These are phyloP conservation scores for Hygrophila difformis DNA, from an alignment of 257 asterid species.

Conservation along the genomic window DNA sequence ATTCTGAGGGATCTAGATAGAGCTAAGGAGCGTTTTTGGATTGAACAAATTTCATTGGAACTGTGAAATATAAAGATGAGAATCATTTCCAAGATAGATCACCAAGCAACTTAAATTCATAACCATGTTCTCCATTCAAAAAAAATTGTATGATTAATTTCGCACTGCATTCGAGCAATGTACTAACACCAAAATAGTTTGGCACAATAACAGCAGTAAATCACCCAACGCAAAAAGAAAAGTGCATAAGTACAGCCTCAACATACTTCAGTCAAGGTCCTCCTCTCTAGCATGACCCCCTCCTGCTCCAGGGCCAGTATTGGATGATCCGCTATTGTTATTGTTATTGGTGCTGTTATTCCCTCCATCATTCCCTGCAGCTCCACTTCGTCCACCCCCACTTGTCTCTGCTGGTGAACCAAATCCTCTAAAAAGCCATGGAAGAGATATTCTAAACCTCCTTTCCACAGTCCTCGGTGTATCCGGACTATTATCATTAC, in stretches of 20 bases:
- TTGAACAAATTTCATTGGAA: too few species aligned
- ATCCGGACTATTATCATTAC: conserved; percentile 21
- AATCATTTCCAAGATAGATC: too few species aligned
- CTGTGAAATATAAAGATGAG: too few species aligned
- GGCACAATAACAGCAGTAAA: too few species aligned
- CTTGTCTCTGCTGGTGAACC: conserved; percentile 65
- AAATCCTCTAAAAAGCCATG: conserved; percentile 53
- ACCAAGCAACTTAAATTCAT: too few species aligned
- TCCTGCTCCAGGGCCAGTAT: conserved; percentile 34
- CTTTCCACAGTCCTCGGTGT: conserved; percentile 51
- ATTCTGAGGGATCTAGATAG: too few species aligned
- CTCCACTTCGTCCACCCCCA: conserved; percentile 26
- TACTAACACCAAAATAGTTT: too few species aligned
- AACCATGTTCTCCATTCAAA: too few species aligned
- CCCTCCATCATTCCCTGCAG: conserved; percentile 31
- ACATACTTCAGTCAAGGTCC: conserved; percentile 59
- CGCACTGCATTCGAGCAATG: too few species aligned
- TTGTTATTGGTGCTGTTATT: conserved; percentile 16
- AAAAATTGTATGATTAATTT: too few species aligned
- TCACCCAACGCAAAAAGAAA: too few species aligned
- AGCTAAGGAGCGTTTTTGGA: too few species aligned
- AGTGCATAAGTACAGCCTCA: conserved; percentile 4
- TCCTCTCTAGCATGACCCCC: conserved; percentile 53
- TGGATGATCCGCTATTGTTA: conserved; percentile 29
- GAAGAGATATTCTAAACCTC: conserved; percentile 63